Evolutionary conservation across 2,329 filamentous ascomycete genomes (phyloP).

Genomic region (Dothidotthia symphoricarpi): DNA sequence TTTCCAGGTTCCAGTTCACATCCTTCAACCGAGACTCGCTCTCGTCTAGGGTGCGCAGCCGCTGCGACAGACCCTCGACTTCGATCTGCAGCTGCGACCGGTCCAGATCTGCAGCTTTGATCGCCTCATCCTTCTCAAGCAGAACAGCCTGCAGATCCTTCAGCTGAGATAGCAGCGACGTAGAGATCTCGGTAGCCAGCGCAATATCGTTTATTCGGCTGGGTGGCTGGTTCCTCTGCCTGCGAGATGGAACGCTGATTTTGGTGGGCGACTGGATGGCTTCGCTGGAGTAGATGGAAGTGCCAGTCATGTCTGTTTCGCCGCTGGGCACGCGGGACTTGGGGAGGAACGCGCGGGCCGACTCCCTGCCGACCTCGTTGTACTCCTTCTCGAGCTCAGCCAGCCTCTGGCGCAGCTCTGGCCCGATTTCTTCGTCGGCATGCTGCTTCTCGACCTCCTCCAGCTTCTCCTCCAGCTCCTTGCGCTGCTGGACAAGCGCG

Average conservation of each 20-base stretch:
- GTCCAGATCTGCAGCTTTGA: conserved; percentile 72
- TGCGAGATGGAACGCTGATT: conserved; percentile 79
- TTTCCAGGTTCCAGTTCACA: conserved; percentile 97
- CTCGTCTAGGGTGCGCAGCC: conserved; percentile 80
- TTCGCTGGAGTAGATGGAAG: conserved; percentile 69
- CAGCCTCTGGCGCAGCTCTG: conserved; percentile 79
- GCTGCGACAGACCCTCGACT: conserved; percentile 72
- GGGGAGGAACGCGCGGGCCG: conserved; percentile 83
- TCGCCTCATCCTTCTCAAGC: conserved; percentile 80
- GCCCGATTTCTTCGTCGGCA: conserved; percentile 68
- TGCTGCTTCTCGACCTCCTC: conserved; percentile 79
- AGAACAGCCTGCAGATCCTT: conserved; percentile 83
- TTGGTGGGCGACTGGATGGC: conserved; percentile 86
- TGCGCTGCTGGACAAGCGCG: conserved; percentile 81
- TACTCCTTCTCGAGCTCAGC: conserved; percentile 90
- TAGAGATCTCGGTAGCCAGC: conserved; percentile 97
- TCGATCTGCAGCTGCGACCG: conserved; percentile 80
- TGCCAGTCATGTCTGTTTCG: conserved; percentile 35
- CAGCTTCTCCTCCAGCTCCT: conserved; percentile 75
- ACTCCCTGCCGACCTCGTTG: conserved; percentile 88
- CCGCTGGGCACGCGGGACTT: conserved; percentile 70
- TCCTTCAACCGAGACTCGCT: conserved; percentile 96
- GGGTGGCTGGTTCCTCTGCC: conserved; percentile 83
- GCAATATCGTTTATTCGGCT: conserved; percentile 93
- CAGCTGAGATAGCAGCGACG: conserved; percentile 88